Evolutionary conservation across 331 rosid genomes (phyloP).

Genomic region (Quercus phellos): DNA sequence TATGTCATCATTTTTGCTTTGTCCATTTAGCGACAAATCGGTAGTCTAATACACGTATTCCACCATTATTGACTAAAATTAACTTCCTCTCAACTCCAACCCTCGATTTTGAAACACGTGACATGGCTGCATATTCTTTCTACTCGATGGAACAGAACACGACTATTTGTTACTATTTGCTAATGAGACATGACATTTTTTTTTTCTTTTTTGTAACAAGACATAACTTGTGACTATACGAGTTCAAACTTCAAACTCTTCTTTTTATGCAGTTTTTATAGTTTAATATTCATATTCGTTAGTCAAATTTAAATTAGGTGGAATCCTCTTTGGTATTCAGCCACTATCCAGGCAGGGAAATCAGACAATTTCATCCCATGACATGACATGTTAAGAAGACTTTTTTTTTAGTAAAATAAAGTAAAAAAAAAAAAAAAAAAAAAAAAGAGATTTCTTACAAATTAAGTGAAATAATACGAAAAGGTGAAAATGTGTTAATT

Average conservation of each 20-base stretch:
- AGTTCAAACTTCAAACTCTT: background rate
- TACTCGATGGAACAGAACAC: background rate
- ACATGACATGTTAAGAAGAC: too few relatives aligned
- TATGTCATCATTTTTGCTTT: background rate
- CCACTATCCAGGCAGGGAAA: background rate
- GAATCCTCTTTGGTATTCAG: background rate
- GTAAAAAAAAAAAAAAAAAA: too few relatives aligned
- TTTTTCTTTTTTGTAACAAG: too few relatives aligned
- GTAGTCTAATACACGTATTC: background rate
- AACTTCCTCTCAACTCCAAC: background rate
- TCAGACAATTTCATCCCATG: background rate
- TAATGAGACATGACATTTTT: background rate
- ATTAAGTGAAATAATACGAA: too few relatives aligned
- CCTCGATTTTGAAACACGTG: background rate
- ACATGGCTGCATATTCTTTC: background rate
- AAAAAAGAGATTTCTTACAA: too few relatives aligned
- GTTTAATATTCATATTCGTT: background rate
- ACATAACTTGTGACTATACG: too few relatives aligned
- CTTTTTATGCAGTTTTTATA: background rate
- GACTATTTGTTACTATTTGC: background rate
- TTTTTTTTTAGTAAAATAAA: too few relatives aligned
- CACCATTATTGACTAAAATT: background rate
- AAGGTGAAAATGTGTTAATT: too few relatives aligned
- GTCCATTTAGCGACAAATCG: too few relatives aligned
- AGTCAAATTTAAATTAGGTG: background rate